Evolutionary conservation across 2,329 filamentous ascomycete species (phyloP), one percentile per base, ranked within the genome.

Genomic region (Aspergillus clavatus): DNA sequence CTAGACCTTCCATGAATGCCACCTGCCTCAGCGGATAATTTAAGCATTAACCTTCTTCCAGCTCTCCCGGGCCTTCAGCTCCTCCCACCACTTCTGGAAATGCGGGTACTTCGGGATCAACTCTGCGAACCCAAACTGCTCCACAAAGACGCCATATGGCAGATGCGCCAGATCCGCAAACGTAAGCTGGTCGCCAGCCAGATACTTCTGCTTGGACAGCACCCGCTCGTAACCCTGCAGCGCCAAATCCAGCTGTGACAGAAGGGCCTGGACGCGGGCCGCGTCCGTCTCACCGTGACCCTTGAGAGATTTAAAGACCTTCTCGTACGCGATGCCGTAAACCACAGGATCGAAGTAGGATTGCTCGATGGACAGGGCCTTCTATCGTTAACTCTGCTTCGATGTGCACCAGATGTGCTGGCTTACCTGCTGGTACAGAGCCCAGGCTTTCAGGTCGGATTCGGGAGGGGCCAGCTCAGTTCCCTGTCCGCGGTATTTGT

Each of bases 291-390:
- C 28, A 3, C 50, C 50, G 16, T 28, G 43, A 7, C 48, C 46
- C 40, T 50, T 47, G 19, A 28, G 27, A 12, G 19, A 3, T 27
- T 55, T 56, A 38, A 52, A 50, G 21, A 55, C 38, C 23, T 53
- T 55, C 39, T 56, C 52, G 28, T 37, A 52, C 3, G 46, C 50
- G 29, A 51, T n/a, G 45, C n/a, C 27, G 36, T 5, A 40, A 52
- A 41, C 46, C 4, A 41, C n/a, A 7, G 48, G 42, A 38, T 55
- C 45, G 21, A 56, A 63, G 46, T 61, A 63, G 28, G 38, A 46
- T 24, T 47, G 37, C 45, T 66, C 62, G 29, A 59, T 39, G 22
- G 61, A 61, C 37, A 50, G 11, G 26, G 58, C 61, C 52, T 63
- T 48, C 18, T 18, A 22, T 21, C 11, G 28, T 29, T 23, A 27